Base-by-base conservation (phyloP, 2,329 filamentous ascomycete genomes). In the Trichoderma afroharzianum region DNA sequence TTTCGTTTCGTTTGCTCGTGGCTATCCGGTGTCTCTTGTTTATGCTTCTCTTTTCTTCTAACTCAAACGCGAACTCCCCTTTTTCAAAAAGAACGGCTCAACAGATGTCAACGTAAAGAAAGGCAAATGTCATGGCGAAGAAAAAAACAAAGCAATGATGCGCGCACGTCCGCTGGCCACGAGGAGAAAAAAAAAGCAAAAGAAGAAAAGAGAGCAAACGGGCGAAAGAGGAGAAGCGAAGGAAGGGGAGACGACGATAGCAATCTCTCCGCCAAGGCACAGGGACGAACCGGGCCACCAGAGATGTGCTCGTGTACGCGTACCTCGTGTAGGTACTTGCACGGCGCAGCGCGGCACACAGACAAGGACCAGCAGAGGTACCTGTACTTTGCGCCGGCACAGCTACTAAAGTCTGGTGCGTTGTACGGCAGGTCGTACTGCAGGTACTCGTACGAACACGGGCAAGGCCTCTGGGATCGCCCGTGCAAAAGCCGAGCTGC, bases 61-160 rank as follows among this genome's bases (percentile, higher is more conserved):
- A 39, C 21, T 68, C 28, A 26, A 33, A 47, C 33, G 33, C 32
- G 21, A 53, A 59, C 28, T 36, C 36, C 68, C 53, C 36, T 64
- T 50, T 53, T 50, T 53, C 18, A 14, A 50, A 50, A 73, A 67
- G 72, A 74, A 68, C 61, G 70, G 70, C 71, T 74, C 63, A 68
- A 68, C 64, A 59, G 53, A 9, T 68, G 24, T 58, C 21, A 69
- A 62, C n/a, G 18, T 61, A 72, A 32, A 15, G 47, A 39, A 70
- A 66, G 30, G 63, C 68, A 63, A 71, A 69, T 71, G 64, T 73
- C 75, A 76, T 76, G 70, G 64, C 75, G 74, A 76, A 33, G 50
- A 66, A 43, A 69, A 28, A 70, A 61, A 39, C 57, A 57, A 62
- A 53, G 39, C 39, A 69, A 62, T 33, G 57, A 61, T 53, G 67